These are phyloP conservation scores for Kwoniella sp. DNA, from an alignment of 768 basidiomycete species.

Conservation along the genomic window DNA sequence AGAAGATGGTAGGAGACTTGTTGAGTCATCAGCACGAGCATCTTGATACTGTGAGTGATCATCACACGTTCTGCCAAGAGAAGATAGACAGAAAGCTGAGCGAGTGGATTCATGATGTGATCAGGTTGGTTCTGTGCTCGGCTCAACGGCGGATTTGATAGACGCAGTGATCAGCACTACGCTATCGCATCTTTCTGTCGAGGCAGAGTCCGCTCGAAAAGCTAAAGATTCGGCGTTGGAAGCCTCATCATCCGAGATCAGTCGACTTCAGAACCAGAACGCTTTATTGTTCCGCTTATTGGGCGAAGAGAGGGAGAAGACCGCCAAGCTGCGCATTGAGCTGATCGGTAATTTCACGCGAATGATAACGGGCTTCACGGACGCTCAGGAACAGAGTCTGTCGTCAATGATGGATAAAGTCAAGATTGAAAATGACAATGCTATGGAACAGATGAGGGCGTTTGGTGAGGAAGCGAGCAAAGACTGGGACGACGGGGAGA, in stretches of 20 bases:
- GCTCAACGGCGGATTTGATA: conserved; percentile 64
- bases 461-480: conserved; percentile 57
- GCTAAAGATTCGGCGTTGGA: conserved; percentile 57
- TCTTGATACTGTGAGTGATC: conserved; percentile 42
- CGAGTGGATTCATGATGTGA: too few species aligned
- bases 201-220: conserved; percentile 62
- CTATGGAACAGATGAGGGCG: conserved; percentile 61
- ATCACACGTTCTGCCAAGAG: too few species aligned
- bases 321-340: conserved; percentile 70
- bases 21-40: conserved; percentile 45
- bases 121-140: conserved; percentile 59
- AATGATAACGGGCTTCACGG: conserved; percentile 70
- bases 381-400: conserved; percentile 68
- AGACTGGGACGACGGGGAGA: conserved; percentile 58
- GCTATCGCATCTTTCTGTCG: conserved; percentile 63
- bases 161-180: conserved; percentile 66
- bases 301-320: conserved; percentile 67
- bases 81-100: neutral
- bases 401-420: conserved; percentile 64
- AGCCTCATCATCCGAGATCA: conserved; percentile 56
- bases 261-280: conserved; percentile 72
- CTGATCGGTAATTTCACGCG: conserved; percentile 73
- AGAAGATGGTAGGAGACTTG: conserved; percentile 43
- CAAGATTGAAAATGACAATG: conserved; percentile 63
- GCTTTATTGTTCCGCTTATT: conserved; percentile 65